Evolutionary conservation across 2,329 filamentous ascomycete species (phyloP).

Genomic region (Didymella pinodella): DNA sequence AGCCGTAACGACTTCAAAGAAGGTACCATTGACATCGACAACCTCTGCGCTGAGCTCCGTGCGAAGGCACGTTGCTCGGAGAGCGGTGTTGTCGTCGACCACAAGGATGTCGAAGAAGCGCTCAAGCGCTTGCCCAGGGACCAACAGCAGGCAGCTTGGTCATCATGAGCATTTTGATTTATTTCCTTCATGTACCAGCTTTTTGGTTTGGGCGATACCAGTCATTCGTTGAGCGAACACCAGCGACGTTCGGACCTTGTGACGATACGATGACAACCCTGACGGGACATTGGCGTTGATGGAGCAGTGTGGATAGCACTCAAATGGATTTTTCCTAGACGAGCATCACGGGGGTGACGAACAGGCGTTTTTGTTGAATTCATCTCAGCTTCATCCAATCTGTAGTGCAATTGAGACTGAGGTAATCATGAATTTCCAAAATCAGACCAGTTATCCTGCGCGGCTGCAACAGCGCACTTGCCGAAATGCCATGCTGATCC

Average conservation of each 20-base stretch:
- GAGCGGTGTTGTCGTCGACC: constrained; percentile 85
- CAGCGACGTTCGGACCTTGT: constrained; percentile 11
- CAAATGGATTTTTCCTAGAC: constrained; percentile 2
- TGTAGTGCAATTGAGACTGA: constrained; percentile 10
- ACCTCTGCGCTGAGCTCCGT: constrained; percentile 88
- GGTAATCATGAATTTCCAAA: not conserved
- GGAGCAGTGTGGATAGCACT: constrained; percentile 14
- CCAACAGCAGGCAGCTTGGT: constrained; percentile 10
- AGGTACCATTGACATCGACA: constrained; percentile 92
- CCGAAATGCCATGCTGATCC: not conserved
- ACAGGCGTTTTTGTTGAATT: constrained; percentile 5
- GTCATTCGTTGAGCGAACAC: constrained; percentile 16
- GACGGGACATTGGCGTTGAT: constrained; percentile 20
- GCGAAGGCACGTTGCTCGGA: constrained; percentile 97
- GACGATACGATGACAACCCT: constrained; percentile 21
- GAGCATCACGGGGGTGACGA: constrained; percentile 10
- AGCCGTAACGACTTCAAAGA: constrained; percentile 85
- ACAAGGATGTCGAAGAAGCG: constrained; percentile 81
- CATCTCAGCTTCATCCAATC: constrained; percentile 12
- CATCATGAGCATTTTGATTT: constrained; percentile 4
- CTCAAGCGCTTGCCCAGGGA: constrained; percentile 56
- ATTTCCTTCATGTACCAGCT: constrained; percentile 14
- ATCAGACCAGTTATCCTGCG: not conserved
- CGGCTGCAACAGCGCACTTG: not conserved
- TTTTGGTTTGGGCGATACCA: constrained; percentile 21